Conservation (phyloP, 345 rosid genomes). For the Gossypioides kirkii region DNA sequence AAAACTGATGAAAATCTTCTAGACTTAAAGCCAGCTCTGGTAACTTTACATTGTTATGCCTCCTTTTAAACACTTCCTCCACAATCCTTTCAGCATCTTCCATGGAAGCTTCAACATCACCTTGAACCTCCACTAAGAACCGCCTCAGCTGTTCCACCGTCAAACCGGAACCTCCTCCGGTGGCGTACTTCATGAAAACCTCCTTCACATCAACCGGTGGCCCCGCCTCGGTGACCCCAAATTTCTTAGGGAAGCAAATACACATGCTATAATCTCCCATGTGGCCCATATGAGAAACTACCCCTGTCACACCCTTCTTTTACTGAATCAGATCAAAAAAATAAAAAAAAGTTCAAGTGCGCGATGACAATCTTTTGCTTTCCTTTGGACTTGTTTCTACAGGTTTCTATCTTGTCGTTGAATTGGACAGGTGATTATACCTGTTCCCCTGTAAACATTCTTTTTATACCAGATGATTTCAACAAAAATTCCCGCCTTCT, state of each 20-base stretch:
- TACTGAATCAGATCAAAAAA: neutral
- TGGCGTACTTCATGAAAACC: conserved; percentile 48
- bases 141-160: conserved; percentile 57
- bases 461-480: neutral
- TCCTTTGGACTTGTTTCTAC: too few species aligned
- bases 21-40: conserved; percentile 54
- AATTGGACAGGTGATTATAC: neutral
- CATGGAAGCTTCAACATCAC: conserved; percentile 24
- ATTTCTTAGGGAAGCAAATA: conserved; percentile 63
- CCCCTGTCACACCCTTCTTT: too few species aligned
- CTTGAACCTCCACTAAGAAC: conserved; percentile 54
- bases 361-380: too few species aligned
- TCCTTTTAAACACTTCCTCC: conserved; percentile 45
- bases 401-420: neutral
- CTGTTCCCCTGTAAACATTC: neutral
- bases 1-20: conserved; percentile 57
- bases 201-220: conserved; percentile 62
- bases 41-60: conserved; percentile 47
- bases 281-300: neutral
- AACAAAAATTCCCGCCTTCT: neutral
- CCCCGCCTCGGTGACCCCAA: conserved; percentile 48
- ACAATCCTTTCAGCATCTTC: conserved; percentile 57
- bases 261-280: conserved; percentile 73
- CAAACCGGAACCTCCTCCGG: conserved; percentile 47
- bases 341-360: too few species aligned